These are phyloP conservation scores for Epichloe elymi DNA, from an alignment of 2,329 filamentous ascomycete genomes.

Conservation along the genomic window DNA sequence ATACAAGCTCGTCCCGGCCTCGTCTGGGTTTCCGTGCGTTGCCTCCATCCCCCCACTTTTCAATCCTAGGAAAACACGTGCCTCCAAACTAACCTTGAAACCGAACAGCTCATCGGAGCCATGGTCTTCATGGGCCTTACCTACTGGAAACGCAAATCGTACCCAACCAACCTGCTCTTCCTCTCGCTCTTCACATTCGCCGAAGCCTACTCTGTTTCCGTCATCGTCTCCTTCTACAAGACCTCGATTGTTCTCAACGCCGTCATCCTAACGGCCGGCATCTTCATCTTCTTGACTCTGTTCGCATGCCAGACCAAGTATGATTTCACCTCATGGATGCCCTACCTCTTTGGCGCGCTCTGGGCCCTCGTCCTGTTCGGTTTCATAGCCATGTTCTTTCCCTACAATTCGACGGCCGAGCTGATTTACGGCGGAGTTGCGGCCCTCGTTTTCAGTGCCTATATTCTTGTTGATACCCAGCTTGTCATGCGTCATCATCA, in stretches of 20 bases:
- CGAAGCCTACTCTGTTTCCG: slow-evolving; percentile 87
- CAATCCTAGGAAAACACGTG: neutral
- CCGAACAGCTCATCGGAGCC: slow-evolving; percentile 54
- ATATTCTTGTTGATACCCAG: slow-evolving; percentile 95
- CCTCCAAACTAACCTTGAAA: neutral
- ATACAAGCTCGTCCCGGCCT: slow-evolving; percentile 74
- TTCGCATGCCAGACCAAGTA: slow-evolving; percentile 98
- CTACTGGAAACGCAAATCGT: slow-evolving; percentile 91
- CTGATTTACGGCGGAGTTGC: slow-evolving; percentile 71
- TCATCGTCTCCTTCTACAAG: slow-evolving; percentile 85
- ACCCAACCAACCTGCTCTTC: slow-evolving; percentile 90
- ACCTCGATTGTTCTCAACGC: slow-evolving; percentile 77
- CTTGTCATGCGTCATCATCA: slow-evolving; percentile 91
- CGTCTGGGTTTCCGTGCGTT: slow-evolving; percentile 65
- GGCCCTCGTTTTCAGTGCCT: slow-evolving; percentile 82
- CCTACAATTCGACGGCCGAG: slow-evolving; percentile 67
- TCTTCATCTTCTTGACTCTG: slow-evolving; percentile 65
- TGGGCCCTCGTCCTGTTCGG: slow-evolving; percentile 89
- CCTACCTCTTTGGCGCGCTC: slow-evolving; percentile 80
- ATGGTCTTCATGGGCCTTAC: slow-evolving; percentile 77
- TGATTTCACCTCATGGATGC: slow-evolving; percentile 95
- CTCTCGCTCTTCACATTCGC: slow-evolving; percentile 78
- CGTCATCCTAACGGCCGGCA: slow-evolving; percentile 72
- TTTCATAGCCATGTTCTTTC: slow-evolving; percentile 86
- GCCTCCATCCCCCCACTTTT: neutral